phyloP scores from a whole-genome alignment of 495 filamentous ascomycete species.

The Penicillium coprophilum region DNA sequence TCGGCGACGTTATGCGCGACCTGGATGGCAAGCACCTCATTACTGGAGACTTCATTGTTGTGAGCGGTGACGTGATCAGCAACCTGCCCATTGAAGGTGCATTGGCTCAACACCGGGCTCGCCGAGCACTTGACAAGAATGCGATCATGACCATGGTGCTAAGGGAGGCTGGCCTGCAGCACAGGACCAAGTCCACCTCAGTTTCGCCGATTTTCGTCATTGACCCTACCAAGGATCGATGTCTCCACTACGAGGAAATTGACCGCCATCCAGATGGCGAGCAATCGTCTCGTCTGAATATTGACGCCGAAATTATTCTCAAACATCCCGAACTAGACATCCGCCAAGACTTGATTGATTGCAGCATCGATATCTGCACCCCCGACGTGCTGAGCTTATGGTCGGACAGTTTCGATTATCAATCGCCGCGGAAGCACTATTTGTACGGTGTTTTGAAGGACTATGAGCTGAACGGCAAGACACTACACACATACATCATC shows the following conservation, averaged over 20 bases:
- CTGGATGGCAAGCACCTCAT: conserved; percentile 85
- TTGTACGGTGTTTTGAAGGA: conserved; percentile 91
- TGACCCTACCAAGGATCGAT: conserved; percentile 75
- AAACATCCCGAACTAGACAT: conserved; percentile 69
- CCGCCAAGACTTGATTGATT: conserved; percentile 87
- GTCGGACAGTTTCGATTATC: conserved; percentile 97
- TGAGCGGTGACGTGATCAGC: conserved; percentile 92
- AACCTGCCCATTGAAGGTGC: conserved; percentile 81
- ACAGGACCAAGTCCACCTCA: conserved; percentile 71
- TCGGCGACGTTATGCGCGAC: conserved; percentile 94
- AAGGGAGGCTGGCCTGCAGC: conserved; percentile 68
- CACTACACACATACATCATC: conserved; percentile 87
- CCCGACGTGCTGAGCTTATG: conserved; percentile 91
- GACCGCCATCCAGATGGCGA: conserved; percentile 40
- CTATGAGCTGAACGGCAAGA: conserved; percentile 93
- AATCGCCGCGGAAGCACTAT: conserved; percentile 83
- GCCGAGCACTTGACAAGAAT: conserved; percentile 82
- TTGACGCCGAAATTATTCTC: conserved; percentile 72
- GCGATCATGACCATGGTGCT: conserved; percentile 98
- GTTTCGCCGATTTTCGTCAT: conserved; percentile 82
- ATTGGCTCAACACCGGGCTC: conserved; percentile 74
- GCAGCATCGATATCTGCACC: conserved; percentile 95
- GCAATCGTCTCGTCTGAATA: conserved; percentile 55
- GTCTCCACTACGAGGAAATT: conserved; percentile 89
- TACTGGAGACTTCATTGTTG: conserved; percentile 84